Conservation (phyloP, 345 rosid genomes). For the Odontarrhena argentea region DNA sequence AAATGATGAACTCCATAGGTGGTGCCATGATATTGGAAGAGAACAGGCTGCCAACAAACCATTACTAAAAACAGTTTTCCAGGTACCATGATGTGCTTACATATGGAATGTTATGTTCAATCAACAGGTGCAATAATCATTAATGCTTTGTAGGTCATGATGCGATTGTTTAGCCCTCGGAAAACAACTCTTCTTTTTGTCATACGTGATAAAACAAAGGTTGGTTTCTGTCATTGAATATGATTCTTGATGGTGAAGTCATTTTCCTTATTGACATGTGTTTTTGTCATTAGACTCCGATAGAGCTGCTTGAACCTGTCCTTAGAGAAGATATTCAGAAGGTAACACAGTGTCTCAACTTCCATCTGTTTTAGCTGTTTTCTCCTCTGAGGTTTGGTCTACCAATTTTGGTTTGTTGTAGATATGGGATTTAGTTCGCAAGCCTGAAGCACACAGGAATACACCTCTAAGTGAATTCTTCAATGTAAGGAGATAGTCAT, state of each 20-base stretch:
- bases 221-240: constrained; percentile 29
- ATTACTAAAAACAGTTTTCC: constrained; percentile 84
- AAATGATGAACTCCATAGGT: constrained; percentile 49
- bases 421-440: constrained; percentile 86
- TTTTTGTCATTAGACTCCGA: constrained; percentile 60
- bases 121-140: constrained; percentile 24
- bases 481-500: constrained; percentile 52
- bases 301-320: constrained; percentile 63
- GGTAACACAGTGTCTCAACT: constrained; percentile 41
- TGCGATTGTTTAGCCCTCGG: constrained; percentile 85
- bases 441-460: constrained; percentile 67
- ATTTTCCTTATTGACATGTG: constrained; percentile 22
- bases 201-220: constrained; percentile 90
- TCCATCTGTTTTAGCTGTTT: neutral
- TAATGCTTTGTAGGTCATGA: constrained; percentile 65
- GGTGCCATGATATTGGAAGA: constrained; percentile 95
- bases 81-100: constrained; percentile 48
- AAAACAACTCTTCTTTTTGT: constrained; percentile 88
- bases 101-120: constrained; percentile 11
- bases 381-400: constrained; percentile 17
- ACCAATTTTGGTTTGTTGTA: constrained; percentile 38
- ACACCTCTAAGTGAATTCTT: constrained; percentile 84
- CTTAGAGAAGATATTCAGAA: constrained; percentile 81
- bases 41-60: constrained; percentile 95
- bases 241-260: constrained; percentile 17